These are phyloP conservation scores for Litsea cubeba DNA, from an alignment of 164 flowering plant species.

Conservation along the genomic window DNA sequence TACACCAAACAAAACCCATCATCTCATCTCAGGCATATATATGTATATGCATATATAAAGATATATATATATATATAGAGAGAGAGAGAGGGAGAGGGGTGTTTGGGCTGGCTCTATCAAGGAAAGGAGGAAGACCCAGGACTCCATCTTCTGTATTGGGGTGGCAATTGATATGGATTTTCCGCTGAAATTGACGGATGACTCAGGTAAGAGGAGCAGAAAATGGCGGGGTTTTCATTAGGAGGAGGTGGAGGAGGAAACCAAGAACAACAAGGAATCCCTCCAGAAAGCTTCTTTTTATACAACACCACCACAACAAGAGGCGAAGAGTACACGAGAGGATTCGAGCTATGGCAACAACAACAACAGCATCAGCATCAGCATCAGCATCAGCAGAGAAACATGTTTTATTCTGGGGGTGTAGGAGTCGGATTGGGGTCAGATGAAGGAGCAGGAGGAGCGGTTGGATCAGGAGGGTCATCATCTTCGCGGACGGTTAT, in stretches of 20 bases:
- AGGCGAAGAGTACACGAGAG: slow-evolving; percentile 42
- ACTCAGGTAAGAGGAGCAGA: slow-evolving; percentile 12
- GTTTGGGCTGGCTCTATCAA: neutral
- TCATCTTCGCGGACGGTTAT: slow-evolving; percentile 14
- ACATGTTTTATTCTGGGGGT: slow-evolving; percentile 13
- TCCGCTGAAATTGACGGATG: slow-evolving; percentile 25
- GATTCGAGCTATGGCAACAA: slow-evolving; percentile 57
- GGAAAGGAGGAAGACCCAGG: neutral
- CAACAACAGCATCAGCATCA: slow-evolving; percentile 24
- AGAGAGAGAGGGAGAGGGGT: neutral
- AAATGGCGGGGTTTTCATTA: slow-evolving; percentile 62
- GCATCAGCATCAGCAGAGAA: slow-evolving; percentile 23
- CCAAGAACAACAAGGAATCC: slow-evolving; percentile 14
- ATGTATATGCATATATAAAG: neutral
- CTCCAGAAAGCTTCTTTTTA: slow-evolving; percentile 27
- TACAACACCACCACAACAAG: slow-evolving; percentile 17
- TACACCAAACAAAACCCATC: neutral
- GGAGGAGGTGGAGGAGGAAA: slow-evolving; percentile 24
- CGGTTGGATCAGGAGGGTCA: neutral
- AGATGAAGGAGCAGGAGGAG: slow-evolving; percentile 3
- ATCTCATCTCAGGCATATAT: neutral
- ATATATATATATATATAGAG: too few species aligned
- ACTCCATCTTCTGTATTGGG: neutral
- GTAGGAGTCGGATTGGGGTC: slow-evolving; percentile 20
- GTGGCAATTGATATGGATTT: slow-evolving; percentile 38